Evolutionary conservation across 208 protist species (phyloP).

Genomic region (Novymonas esmeraldas): DNA sequence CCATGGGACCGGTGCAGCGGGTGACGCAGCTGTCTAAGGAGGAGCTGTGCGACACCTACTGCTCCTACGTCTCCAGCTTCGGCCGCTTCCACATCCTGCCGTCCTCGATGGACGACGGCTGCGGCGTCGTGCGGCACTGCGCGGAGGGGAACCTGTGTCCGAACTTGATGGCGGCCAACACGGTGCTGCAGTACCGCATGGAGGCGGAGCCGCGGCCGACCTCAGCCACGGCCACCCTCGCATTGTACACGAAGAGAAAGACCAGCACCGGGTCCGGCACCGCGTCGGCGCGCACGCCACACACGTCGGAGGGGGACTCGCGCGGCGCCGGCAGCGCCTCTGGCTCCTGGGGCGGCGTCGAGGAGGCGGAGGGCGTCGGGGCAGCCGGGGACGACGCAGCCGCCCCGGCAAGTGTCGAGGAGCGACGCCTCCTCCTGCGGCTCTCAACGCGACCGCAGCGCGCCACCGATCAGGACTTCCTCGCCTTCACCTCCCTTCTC

Average conservation of each 20-base stretch:
- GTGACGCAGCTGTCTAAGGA: constrained; percentile 41
- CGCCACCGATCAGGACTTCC: constrained; percentile 24
- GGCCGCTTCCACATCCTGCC: constrained; percentile 46
- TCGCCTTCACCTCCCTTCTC: constrained; percentile 31
- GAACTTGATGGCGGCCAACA: constrained; percentile 26
- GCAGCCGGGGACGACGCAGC: neutral
- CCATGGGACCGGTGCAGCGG: constrained; percentile 23
- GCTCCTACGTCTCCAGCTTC: constrained; percentile 69
- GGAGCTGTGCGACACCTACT: constrained; percentile 66
- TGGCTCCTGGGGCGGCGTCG: neutral
- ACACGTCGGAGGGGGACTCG: constrained; percentile 19
- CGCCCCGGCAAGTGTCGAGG: too few relatives aligned
- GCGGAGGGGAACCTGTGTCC: constrained; percentile 40
- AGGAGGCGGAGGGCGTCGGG: neutral
- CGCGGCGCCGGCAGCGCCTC: constrained; percentile 7
- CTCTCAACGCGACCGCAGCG: constrained; percentile 31
- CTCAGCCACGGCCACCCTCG: neutral
- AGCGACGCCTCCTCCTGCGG: constrained; percentile 21
- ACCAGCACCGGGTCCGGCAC: neutral
- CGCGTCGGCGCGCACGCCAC: constrained; percentile 6
- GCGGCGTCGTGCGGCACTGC: constrained; percentile 25
- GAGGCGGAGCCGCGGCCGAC: constrained; percentile 9
- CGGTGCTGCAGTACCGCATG: constrained; percentile 30
- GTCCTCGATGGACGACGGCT: constrained; percentile 24
- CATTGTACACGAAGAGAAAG: neutral